phyloP scores from a whole-genome alignment of 352 stramenopile genomes.

The Globisporangium parvum region DNA sequence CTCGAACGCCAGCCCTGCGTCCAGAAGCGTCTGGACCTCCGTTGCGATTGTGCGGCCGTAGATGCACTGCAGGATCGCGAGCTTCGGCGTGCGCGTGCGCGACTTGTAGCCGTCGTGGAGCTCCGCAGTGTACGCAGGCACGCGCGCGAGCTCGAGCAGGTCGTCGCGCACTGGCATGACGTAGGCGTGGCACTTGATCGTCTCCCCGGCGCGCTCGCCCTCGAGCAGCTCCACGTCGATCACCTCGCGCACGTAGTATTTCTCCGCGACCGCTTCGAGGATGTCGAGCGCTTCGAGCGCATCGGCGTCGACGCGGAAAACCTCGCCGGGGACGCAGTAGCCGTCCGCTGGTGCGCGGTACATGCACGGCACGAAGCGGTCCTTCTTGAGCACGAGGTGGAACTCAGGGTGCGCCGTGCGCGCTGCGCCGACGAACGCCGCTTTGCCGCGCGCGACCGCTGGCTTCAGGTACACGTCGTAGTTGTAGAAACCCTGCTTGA shows the following conservation, averaged over 20 bases:
- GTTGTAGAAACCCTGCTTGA: slow-evolving; percentile 74
- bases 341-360: slow-evolving; percentile 32
- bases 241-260: slow-evolving; percentile 60
- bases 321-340: slow-evolving; percentile 48
- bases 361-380: slow-evolving; percentile 61
- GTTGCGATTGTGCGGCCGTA: slow-evolving; percentile 35
- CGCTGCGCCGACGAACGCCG: slow-evolving; percentile 35
- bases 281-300: slow-evolving; percentile 58
- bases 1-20: slow-evolving; percentile 34
- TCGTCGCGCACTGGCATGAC: slow-evolving; percentile 50
- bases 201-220: slow-evolving; percentile 30
- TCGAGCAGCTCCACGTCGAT: slow-evolving; percentile 51
- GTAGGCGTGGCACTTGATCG: slow-evolving; percentile 41
- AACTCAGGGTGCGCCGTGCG: slow-evolving; percentile 32
- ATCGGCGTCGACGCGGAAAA: slow-evolving; percentile 56
- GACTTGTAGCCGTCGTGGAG: slow-evolving; percentile 45
- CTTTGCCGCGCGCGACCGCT: slow-evolving; percentile 39
- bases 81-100: slow-evolving; percentile 29
- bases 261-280: slow-evolving; percentile 62
- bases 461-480: slow-evolving; percentile 58
- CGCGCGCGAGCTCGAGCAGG: slow-evolving; percentile 38
- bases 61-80: slow-evolving; percentile 53
- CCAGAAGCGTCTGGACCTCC: slow-evolving; percentile 31
- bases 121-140: slow-evolving; percentile 44
- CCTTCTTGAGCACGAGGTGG: slow-evolving; percentile 54